A percentile compares a stretch with the other conserved stretches of the same genome.
phyloP scores from a whole-genome alignment of 305 asterid genomes.

The Fraxinus sp. region DNA sequence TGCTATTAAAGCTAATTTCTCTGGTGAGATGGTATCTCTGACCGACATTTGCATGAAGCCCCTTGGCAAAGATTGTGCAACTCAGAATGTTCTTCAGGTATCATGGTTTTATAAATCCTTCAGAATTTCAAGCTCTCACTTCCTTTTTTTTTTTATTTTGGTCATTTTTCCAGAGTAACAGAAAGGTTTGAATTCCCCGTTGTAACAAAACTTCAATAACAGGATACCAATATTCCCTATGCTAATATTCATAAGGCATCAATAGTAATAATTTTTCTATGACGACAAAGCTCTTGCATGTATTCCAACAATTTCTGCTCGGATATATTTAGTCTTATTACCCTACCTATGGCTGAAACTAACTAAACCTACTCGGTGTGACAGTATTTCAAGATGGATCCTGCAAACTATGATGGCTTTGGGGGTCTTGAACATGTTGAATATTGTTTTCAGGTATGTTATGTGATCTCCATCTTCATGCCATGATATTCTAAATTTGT shows the following conservation, averaged over 20 bases:
- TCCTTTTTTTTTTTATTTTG: background rate
- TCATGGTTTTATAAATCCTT: background rate
- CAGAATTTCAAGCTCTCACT: background rate
- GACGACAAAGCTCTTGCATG: background rate
- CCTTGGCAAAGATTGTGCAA: slow-evolving; percentile 94
- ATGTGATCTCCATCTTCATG: slow-evolving; percentile 24
- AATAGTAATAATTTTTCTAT: background rate
- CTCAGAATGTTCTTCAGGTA: slow-evolving; percentile 99
- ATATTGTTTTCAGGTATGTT: slow-evolving; percentile 86
- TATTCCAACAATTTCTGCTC: background rate
- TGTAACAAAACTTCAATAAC: background rate
- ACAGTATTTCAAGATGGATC: slow-evolving; percentile 97
- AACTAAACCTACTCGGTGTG: slow-evolving; percentile 23
- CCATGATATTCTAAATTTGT: slow-evolving; percentile 9
- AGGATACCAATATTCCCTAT: background rate
- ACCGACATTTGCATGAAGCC: slow-evolving; percentile 99
- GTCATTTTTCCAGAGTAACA: background rate
- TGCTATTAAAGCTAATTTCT: slow-evolving; percentile 79
- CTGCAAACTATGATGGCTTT: slow-evolving; percentile 56
- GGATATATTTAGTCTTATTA: background rate
- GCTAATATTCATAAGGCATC: background rate
- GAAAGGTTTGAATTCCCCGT: background rate
- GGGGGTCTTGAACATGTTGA: slow-evolving; percentile 88
- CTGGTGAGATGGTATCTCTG: slow-evolving; percentile 79
- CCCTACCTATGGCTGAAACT: slow-evolving; percentile 5